Evolutionary conservation across 352 stramenopile species (phyloP).

Genomic region (Achlya hypogyna): DNA sequence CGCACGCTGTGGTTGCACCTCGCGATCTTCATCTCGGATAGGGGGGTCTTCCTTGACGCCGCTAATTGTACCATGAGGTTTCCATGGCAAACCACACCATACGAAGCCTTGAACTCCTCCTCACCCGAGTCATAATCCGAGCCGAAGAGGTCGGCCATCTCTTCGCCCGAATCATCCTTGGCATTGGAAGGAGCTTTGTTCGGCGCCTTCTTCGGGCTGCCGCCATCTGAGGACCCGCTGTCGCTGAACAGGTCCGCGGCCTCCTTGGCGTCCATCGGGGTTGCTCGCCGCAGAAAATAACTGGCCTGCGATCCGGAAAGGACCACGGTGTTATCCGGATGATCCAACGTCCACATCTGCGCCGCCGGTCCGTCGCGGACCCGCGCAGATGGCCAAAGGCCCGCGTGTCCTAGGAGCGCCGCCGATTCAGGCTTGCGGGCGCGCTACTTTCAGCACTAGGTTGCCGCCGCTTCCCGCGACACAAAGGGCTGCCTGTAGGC

Average conservation of each 20-base stretch:
- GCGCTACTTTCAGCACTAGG: no score
- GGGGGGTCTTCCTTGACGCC: conserved; percentile 70
- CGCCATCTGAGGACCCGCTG: conserved; percentile 2
- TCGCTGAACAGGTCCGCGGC: conserved; percentile 1
- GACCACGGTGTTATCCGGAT: background rate
- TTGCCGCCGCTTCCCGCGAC: no score
- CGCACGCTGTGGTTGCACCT: conserved; percentile 1
- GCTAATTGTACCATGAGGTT: conserved; percentile 26
- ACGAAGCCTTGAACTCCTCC: conserved; percentile 83
- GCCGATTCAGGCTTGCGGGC: no score
- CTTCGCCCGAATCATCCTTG: conserved; percentile 37
- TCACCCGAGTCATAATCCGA: conserved; percentile 85
- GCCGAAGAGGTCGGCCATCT: conserved; percentile 83
- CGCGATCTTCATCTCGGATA: conserved; percentile 47
- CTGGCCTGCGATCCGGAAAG: background rate
- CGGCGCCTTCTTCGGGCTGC: background rate
- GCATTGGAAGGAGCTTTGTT: background rate
- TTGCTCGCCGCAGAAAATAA: background rate
- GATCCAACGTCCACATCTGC: no score
- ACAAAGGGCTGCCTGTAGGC: no score
- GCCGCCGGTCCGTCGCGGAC: no score
- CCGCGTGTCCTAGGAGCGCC: no score
- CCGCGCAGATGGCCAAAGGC: no score
- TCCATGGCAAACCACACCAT: conserved; percentile 22
- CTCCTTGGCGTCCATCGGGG: background rate